Conservation (phyloP, 1,139 yeast genomes). For the Suhomyces maxii region DNA sequence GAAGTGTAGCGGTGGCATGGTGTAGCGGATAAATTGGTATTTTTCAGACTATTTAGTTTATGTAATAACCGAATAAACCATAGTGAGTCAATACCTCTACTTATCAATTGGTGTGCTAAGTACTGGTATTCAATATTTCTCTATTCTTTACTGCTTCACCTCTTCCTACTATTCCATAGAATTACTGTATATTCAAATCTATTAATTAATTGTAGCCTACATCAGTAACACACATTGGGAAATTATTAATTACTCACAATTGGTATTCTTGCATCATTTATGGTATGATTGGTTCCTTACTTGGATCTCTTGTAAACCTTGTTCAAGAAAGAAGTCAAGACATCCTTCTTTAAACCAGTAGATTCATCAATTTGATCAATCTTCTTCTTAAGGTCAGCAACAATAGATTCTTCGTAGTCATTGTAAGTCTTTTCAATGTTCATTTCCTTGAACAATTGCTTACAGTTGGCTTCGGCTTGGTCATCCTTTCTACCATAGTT, state of each 20-base stretch:
- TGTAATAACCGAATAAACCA: no score
- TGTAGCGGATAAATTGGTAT: no score
- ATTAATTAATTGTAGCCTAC: no score
- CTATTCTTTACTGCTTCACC: neutral
- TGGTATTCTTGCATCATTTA: no score
- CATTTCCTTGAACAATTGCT: constrained; percentile 72
- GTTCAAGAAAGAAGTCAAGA: constrained; percentile 76
- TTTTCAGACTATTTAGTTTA: no score
- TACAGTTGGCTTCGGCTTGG: constrained; percentile 68
- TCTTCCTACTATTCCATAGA: neutral
- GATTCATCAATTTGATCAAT: constrained; percentile 80
- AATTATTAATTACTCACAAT: no score
- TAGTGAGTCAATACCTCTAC: no score
- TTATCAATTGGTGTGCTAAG: no score
- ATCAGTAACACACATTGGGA: no score
- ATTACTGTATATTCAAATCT: neutral
- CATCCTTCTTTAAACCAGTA: constrained; percentile 87
- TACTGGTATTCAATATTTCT: no score
- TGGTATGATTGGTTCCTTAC: constrained; percentile 30
- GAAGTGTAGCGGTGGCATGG: no score
- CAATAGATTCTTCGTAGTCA: constrained; percentile 80
- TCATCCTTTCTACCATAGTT: constrained; percentile 88
- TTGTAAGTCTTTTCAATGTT: constrained; percentile 69
- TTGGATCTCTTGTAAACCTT: constrained; percentile 94
- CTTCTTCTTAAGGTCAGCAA: constrained; percentile 58